Percentiles rank a stretch among this genome's conserved stretches.
Evolutionary conservation across 495 filamentous ascomycete genomes (phyloP).

Genomic region (Oleoguttula mirabilis): DNA sequence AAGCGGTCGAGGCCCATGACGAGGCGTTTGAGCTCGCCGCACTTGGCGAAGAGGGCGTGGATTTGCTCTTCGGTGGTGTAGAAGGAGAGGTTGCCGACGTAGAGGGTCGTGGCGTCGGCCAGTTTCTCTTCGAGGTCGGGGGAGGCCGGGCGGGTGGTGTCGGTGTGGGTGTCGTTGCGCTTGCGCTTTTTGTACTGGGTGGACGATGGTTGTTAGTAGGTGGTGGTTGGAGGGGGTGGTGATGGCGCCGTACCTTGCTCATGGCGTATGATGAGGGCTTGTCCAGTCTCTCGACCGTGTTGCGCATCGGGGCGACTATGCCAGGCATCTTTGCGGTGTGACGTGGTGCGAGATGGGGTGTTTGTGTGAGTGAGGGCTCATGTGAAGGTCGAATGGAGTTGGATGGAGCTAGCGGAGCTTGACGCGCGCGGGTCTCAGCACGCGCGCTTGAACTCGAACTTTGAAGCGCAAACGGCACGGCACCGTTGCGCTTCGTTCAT

Average conservation of each 20-base stretch:
- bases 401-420: too few relatives aligned
- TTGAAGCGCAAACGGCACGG: too few relatives aligned
- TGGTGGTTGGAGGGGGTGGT: background rate
- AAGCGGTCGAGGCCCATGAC: slow-evolving; percentile 98
- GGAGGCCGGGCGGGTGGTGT: slow-evolving; percentile 36
- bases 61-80: slow-evolving; percentile 99
- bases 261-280: slow-evolving; percentile 80
- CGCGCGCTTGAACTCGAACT: too few relatives aligned
- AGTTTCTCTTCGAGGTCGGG: slow-evolving; percentile 52
- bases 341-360: too few relatives aligned
- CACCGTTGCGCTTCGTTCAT: too few relatives aligned
- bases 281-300: slow-evolving; percentile 78
- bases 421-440: too few relatives aligned
- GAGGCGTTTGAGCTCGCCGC: slow-evolving; percentile 91
- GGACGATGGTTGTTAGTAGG: background rate
- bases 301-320: slow-evolving; percentile 32
- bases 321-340: too few relatives aligned
- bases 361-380: too few relatives aligned
- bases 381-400: background rate
- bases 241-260: slow-evolving; percentile 57
- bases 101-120: slow-evolving; percentile 82
- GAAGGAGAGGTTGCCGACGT: slow-evolving; percentile 99
- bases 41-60: slow-evolving; percentile 56
- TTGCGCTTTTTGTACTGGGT: slow-evolving; percentile 56
- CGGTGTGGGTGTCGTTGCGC: slow-evolving; percentile 43